Conservation (phyloP, 2,329 filamentous ascomycete genomes). For the Cordyceps cateniannulata region DNA sequence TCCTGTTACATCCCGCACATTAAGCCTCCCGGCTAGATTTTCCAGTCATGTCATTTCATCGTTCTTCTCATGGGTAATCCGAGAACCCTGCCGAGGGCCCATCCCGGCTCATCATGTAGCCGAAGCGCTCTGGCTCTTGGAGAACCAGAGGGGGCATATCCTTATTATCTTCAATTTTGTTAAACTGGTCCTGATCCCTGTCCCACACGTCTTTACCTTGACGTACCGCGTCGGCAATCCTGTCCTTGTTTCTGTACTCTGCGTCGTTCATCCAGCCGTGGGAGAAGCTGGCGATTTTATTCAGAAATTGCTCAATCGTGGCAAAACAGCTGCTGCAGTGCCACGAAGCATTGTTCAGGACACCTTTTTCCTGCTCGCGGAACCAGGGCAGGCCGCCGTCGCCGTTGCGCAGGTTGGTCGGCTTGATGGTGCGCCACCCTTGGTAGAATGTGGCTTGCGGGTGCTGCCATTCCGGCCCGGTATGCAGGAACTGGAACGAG, state of each 20-base stretch:
- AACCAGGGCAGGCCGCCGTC: slow-evolving; percentile 34
- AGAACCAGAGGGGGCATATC: slow-evolving; percentile 47
- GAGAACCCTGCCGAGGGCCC: slow-evolving; percentile 40
- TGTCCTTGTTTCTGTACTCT: slow-evolving; percentile 38
- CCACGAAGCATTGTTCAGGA: slow-evolving; percentile 48
- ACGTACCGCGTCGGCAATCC: slow-evolving; percentile 45
- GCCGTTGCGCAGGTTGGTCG: slow-evolving; percentile 45
- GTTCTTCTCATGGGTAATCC: slow-evolving; percentile 28
- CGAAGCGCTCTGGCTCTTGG: slow-evolving; percentile 32
- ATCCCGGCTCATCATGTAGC: slow-evolving; percentile 40
- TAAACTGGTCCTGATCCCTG: slow-evolving; percentile 39
- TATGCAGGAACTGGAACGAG: slow-evolving; percentile 45
- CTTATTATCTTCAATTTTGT: slow-evolving; percentile 40
- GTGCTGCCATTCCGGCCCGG: slow-evolving; percentile 42
- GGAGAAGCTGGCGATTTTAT: slow-evolving; percentile 51
- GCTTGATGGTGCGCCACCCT: slow-evolving; percentile 40
- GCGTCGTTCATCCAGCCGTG: slow-evolving; percentile 47
- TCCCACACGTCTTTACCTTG: slow-evolving; percentile 50
- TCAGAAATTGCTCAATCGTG: slow-evolving; percentile 47
- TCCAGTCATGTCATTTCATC: background rate
- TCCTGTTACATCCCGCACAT: background rate
- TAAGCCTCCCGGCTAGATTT: too few relatives aligned
- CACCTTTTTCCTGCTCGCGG: slow-evolving; percentile 35
- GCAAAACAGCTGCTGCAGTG: slow-evolving; percentile 57
- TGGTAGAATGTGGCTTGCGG: slow-evolving; percentile 53